Evolutionary conservation across 2,329 filamentous ascomycete genomes (phyloP).

Genomic region (Fusarium poae): DNA sequence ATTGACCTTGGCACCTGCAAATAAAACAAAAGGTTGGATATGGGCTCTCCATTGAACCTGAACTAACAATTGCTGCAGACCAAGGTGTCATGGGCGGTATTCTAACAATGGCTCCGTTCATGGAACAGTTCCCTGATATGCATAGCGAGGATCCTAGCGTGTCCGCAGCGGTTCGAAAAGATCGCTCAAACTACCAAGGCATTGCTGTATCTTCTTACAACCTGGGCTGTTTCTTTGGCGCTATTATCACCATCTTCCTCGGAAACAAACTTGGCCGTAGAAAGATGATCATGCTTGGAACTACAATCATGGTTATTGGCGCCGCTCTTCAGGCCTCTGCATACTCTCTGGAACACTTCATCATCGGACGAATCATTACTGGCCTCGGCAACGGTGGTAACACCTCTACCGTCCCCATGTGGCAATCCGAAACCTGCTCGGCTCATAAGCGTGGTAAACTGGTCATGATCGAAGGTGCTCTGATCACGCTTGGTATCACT

Average conservation of each 20-base stretch:
- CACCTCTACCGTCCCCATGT: slow-evolving; percentile 69
- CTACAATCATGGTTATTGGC: slow-evolving; percentile 69
- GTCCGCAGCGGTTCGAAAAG: slow-evolving; percentile 51
- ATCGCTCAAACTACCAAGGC: slow-evolving; percentile 65
- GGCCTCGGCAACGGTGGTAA: slow-evolving; percentile 70
- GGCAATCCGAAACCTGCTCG: slow-evolving; percentile 71
- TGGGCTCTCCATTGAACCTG: neutral
- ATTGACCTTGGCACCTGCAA: neutral
- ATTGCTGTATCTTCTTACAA: slow-evolving; percentile 70
- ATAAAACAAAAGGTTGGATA: neutral
- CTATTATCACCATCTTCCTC: slow-evolving; percentile 74
- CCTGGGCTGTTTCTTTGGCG: slow-evolving; percentile 72
- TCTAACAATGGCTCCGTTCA: slow-evolving; percentile 73
- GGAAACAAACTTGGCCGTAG: slow-evolving; percentile 72
- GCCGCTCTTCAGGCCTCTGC: slow-evolving; percentile 70
- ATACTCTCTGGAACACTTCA: slow-evolving; percentile 66
- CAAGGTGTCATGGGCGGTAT: slow-evolving; percentile 83
- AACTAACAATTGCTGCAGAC: slow-evolving; percentile 62
- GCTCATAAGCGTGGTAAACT: slow-evolving; percentile 70
- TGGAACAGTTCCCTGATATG: slow-evolving; percentile 68
- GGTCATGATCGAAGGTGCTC: slow-evolving; percentile 71
- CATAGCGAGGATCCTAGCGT: slow-evolving; percentile 59
- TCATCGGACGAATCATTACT: slow-evolving; percentile 69
- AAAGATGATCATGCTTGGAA: slow-evolving; percentile 70
- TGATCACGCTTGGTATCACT: slow-evolving; percentile 69